A percentile compares a stretch with the other conserved stretches of the same genome.
Evolutionary conservation across 2,329 filamentous ascomycete genomes (phyloP).

Genomic region (Cladosporium sp.): DNA sequence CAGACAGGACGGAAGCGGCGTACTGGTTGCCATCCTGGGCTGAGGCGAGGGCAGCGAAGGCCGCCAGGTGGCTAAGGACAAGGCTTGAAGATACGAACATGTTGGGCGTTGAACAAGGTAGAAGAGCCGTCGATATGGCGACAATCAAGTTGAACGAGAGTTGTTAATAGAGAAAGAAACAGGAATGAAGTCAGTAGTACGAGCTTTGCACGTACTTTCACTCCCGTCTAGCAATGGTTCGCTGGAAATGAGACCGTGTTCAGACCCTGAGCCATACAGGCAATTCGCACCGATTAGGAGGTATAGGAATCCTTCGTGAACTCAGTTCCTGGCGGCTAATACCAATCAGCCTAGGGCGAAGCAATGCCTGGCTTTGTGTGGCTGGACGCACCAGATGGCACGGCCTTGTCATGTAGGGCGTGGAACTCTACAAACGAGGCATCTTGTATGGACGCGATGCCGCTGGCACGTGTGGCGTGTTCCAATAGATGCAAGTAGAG

Average conservation of each 20-base stretch:
- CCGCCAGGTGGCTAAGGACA: background rate
- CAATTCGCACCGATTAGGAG: background rate
- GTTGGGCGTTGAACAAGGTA: background rate
- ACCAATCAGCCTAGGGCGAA: background rate
- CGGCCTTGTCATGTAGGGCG: background rate
- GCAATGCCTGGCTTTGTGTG: background rate
- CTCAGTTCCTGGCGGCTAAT: background rate
- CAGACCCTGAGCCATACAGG: background rate
- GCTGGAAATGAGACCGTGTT: background rate
- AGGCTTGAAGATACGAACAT: background rate
- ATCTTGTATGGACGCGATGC: background rate
- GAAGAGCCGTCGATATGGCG: background rate
- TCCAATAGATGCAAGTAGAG: background rate
- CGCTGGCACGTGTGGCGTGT: background rate
- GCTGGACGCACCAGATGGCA: no score
- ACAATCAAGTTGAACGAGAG: background rate
- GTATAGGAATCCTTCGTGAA: background rate
- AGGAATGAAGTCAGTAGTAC: background rate
- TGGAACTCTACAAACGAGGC: background rate
- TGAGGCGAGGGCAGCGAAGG: conserved; percentile 1
- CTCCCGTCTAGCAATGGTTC: background rate
- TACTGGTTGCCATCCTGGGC: background rate
- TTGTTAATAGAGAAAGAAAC: background rate
- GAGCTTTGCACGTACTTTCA: background rate
- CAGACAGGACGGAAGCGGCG: background rate